A percentile compares a stretch with the other conserved stretches of the same genome.
phyloP scores from a whole-genome alignment of 2,329 filamentous ascomycete species.

The Cryphonectria carpinicola region DNA sequence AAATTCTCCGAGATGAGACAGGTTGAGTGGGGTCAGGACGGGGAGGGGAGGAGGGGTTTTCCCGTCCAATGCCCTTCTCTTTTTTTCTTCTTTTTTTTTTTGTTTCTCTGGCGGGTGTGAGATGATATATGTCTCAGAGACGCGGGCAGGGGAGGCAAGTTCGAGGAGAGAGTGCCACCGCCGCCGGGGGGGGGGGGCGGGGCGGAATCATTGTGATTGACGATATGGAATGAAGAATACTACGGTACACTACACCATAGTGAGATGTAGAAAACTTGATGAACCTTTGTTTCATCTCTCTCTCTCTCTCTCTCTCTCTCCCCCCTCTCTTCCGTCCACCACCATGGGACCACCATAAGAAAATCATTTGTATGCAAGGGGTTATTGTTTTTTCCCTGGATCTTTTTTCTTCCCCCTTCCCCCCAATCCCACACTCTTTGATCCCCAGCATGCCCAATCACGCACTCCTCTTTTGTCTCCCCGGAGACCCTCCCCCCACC shows the following conservation, averaged over 20 bases:
- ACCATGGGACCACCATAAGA: too few species aligned
- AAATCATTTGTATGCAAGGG: not conserved
- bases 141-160: not conserved
- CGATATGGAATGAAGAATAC: not conserved
- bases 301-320: not conserved
- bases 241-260: not conserved
- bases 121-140: not conserved
- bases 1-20: constrained; percentile 10
- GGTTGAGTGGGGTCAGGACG: not conserved
- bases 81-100: not conserved
- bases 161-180: not conserved
- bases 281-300: too few species aligned
- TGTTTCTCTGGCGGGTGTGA: not conserved
- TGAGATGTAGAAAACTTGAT: not conserved
- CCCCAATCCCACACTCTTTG: not conserved
- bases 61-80: not conserved
- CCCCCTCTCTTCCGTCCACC: not conserved
- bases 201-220: too few species aligned
- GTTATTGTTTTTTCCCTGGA: not conserved
- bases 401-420: not conserved
- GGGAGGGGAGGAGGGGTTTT: not conserved
- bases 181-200: too few species aligned
- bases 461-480: not conserved
- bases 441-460: not conserved
- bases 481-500: not conserved